Percentiles rank a stretch among this genome's conserved stretches.
Evolutionary conservation across 2,329 filamentous ascomycete species (phyloP).

Genomic region (Xenosphaeropsis pyriputrescens): DNA sequence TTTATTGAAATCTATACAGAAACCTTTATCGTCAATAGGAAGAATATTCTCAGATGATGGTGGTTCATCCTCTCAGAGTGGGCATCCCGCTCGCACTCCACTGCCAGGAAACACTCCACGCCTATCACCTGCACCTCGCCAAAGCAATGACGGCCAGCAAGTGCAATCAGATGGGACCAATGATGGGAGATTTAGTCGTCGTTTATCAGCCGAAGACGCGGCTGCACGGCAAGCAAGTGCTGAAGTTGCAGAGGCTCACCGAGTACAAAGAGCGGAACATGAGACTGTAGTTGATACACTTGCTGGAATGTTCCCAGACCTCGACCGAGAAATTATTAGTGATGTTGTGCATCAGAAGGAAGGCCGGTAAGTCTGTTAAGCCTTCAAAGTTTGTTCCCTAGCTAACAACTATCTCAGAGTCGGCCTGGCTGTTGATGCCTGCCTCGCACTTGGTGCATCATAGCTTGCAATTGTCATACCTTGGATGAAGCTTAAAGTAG

Average conservation of each 20-base stretch:
- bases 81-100: slow-evolving; percentile 25
- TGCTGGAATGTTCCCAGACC: slow-evolving; percentile 89
- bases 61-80: slow-evolving; percentile 11
- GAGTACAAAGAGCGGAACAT: slow-evolving; percentile 74
- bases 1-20: slow-evolving; percentile 79
- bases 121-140: slow-evolving; percentile 14
- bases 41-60: slow-evolving; percentile 76
- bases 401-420: slow-evolving; percentile 37
- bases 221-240: slow-evolving; percentile 83
- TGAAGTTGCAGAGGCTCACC: slow-evolving; percentile 74
- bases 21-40: slow-evolving; percentile 79
- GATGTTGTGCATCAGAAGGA: slow-evolving; percentile 95
- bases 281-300: slow-evolving; percentile 85
- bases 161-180: slow-evolving; percentile 11
- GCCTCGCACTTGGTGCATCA: slow-evolving; percentile 45
- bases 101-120: slow-evolving; percentile 26
- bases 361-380: slow-evolving; percentile 54
- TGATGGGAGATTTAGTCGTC: slow-evolving; percentile 6
- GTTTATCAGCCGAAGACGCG: slow-evolving; percentile 65
- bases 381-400: neutral
- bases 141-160: slow-evolving; percentile 11
- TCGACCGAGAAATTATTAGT: slow-evolving; percentile 88
- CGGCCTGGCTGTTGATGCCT: slow-evolving; percentile 74
- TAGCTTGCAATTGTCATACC: neutral
- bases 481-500: no score